Evolutionary conservation across 345 rosid species (phyloP).

Genomic region (Garcia nutans): DNA sequence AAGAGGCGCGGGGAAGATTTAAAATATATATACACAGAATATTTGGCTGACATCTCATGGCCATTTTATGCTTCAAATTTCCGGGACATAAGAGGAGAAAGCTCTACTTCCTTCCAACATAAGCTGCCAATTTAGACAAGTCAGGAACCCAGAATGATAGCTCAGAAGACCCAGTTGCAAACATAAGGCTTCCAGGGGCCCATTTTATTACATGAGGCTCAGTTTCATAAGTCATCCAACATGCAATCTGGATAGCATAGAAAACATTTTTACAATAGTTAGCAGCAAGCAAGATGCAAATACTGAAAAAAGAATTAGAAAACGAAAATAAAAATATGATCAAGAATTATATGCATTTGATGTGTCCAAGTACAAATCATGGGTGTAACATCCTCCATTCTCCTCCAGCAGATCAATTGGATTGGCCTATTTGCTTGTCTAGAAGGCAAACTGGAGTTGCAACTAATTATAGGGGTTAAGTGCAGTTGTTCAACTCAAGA

Average conservation of each 20-base stretch:
- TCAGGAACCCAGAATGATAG: conserved; percentile 86
- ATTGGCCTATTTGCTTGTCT: too few relatives aligned
- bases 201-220: conserved; percentile 86
- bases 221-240: conserved; percentile 72
- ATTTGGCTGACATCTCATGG: neutral
- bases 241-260: conserved; percentile 51
- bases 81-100: neutral
- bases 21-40: neutral
- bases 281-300: neutral
- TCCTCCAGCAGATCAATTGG: neutral
- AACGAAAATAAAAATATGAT: too few relatives aligned
- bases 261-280: neutral
- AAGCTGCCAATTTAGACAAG: conserved; percentile 81
- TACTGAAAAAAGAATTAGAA: neutral
- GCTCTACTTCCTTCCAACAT: conserved; percentile 64
- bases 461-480: neutral
- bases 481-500: neutral
- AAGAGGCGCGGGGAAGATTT: neutral
- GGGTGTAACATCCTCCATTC: neutral
- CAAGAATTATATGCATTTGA: neutral
- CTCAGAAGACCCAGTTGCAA: conserved; percentile 84
- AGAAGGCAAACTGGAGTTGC: conserved; percentile 1
- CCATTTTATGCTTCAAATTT: neutral
- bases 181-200: conserved; percentile 95
- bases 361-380: neutral